Evolutionary conservation across 106 monocot genomes (phyloP).

Genomic region (Apostasia ramifera): DNA sequence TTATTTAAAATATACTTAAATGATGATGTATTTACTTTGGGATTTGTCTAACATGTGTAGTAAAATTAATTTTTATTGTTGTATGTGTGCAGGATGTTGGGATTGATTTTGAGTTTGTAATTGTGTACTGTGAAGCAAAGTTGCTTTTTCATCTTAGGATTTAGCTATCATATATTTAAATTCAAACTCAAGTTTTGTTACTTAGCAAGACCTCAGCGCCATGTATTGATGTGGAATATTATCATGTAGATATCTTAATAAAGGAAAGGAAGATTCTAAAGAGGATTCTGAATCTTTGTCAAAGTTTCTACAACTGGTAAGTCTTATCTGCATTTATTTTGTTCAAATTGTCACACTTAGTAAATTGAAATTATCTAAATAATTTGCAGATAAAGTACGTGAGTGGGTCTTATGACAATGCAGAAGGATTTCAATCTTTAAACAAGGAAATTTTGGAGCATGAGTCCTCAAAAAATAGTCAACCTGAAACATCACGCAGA

Average conservation of each 20-base stretch:
- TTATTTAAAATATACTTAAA: no score
- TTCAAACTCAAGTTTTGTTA: no score
- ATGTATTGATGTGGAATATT: no score
- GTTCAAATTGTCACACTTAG: background rate
- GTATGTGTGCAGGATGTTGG: no score
- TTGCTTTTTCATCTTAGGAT: no score
- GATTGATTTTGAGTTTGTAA: no score
- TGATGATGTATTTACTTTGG: no score
- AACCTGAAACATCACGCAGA: constrained; percentile 68
- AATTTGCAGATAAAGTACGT: constrained; percentile 91
- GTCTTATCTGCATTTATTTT: constrained; percentile 3
- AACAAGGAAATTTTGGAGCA: constrained; percentile 80
- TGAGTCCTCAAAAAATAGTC: constrained; percentile 56
- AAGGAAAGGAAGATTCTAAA: constrained; percentile 34
- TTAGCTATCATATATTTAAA: no score
- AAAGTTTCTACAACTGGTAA: constrained; percentile 79
- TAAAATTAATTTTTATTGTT: no score
- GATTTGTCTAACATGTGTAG: no score
- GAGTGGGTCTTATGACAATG: constrained; percentile 82
- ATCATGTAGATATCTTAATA: constrained; percentile 55
- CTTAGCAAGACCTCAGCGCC: no score
- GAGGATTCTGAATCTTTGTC: constrained; percentile 38
- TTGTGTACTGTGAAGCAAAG: no score
- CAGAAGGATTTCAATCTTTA: constrained; percentile 74
- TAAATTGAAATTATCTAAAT: background rate